These are phyloP conservation scores for Colletotrichum zoysiae DNA, from an alignment of 2,329 filamentous ascomycete genomes.

Conservation along the genomic window DNA sequence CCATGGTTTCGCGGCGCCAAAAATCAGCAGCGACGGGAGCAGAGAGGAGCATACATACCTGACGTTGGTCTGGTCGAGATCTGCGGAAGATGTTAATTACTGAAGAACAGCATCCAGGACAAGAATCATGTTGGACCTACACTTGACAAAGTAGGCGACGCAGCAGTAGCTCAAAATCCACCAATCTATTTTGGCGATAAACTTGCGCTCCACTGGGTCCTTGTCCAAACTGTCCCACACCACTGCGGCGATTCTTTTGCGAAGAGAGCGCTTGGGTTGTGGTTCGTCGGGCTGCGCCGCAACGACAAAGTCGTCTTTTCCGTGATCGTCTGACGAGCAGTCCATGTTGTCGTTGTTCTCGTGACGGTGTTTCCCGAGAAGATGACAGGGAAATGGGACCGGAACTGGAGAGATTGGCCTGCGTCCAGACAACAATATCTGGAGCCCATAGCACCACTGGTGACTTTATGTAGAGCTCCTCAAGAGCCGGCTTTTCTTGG, in stretches of 20 bases:
- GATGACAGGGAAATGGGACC: background rate
- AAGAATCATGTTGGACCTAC: background rate
- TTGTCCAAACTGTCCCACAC: conserved; percentile 53
- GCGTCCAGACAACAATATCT: no score
- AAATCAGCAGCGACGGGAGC: background rate
- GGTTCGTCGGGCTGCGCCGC: background rate
- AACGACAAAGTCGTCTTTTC: conserved; percentile 45
- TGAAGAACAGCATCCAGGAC: background rate
- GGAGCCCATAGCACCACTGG: background rate
- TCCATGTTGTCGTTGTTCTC: background rate
- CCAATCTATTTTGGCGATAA: conserved; percentile 52
- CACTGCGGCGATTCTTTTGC: conserved; percentile 43
- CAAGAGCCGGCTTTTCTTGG: background rate
- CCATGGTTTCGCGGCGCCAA: background rate
- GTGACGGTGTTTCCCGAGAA: background rate
- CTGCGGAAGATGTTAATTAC: background rate
- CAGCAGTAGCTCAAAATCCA: conserved; percentile 54
- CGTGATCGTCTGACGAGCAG: background rate
- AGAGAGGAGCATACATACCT: background rate
- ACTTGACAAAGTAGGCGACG: conserved; percentile 55
- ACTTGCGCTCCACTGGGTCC: conserved; percentile 48
- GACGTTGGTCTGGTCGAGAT: conserved; percentile 4
- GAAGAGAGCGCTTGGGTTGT: background rate
- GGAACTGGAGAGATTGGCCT: background rate
- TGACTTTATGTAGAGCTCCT: background rate